phyloP scores from a whole-genome alignment of 1,284 basidiomycete genomes.

The Cerrena zonata region DNA sequence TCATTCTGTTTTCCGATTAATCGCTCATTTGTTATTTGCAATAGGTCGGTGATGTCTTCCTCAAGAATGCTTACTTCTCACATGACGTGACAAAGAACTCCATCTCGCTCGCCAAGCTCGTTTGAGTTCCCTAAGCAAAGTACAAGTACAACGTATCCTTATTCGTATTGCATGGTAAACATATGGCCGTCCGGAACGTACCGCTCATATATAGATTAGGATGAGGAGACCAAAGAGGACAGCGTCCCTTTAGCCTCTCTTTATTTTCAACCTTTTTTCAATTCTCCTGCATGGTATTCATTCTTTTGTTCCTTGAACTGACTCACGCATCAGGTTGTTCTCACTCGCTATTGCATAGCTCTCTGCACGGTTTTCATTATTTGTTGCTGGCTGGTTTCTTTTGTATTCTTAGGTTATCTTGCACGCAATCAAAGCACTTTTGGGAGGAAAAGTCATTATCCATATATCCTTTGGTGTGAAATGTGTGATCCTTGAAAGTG shows the following conservation, averaged over 20 bases:
- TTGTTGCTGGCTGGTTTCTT: neutral
- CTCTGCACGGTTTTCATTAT: conserved; percentile 1
- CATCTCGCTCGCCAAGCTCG: conserved; percentile 57
- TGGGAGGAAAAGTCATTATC: too few relatives aligned
- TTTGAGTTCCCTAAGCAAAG: conserved; percentile 16
- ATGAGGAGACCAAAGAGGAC: too few relatives aligned
- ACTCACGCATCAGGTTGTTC: too few relatives aligned
- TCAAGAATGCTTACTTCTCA: conserved; percentile 78
- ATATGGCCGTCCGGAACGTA: neutral
- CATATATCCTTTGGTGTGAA: too few relatives aligned
- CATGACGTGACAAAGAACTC: conserved; percentile 64
- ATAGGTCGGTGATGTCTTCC: conserved; percentile 63
- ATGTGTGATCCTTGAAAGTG: too few relatives aligned
- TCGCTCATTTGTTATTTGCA: conserved; percentile 8
- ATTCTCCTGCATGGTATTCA: too few relatives aligned
- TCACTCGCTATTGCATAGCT: conserved; percentile 9
- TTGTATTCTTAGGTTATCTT: too few relatives aligned
- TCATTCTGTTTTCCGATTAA: conserved; percentile 2
- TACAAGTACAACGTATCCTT: too few relatives aligned
- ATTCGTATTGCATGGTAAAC: neutral
- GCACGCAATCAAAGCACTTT: too few relatives aligned
- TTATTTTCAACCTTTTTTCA: too few relatives aligned
- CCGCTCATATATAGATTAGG: neutral
- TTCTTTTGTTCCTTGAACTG: too few relatives aligned
- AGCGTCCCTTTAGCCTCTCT: too few relatives aligned